Conservation (phyloP, 148 eudicot species). For the Rhododendron vialii region DNA sequence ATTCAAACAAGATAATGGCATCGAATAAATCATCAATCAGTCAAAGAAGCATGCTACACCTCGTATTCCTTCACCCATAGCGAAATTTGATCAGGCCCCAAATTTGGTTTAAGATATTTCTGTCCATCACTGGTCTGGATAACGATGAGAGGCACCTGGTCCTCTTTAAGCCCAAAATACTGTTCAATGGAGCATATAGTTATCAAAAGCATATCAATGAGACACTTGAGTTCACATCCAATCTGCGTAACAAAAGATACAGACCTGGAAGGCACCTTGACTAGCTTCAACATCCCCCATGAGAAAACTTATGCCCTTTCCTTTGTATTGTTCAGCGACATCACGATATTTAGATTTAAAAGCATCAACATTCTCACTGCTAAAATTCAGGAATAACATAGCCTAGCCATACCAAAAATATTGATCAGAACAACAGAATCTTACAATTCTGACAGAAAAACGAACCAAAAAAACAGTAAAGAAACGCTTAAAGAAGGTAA, state of each 20-base stretch:
- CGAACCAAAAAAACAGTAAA: too few species aligned
- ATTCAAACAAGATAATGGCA: neutral
- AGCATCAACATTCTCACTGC: conserved; percentile 47
- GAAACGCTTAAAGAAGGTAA: neutral
- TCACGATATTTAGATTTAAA: conserved; percentile 64
- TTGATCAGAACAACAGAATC: neutral
- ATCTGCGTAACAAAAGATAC: neutral
- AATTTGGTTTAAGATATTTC: conserved; percentile 71
- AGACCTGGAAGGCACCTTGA: conserved; percentile 88
- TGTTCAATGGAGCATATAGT: conserved; percentile 24
- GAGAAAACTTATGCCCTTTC: conserved; percentile 70
- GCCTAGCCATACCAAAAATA: conserved; percentile 45
- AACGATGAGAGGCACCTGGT: conserved; percentile 75
- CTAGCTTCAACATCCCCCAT: conserved; percentile 80
- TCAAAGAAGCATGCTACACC: conserved; percentile 42
- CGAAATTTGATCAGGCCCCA: conserved; percentile 69
- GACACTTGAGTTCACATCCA: neutral
- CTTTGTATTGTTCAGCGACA: conserved; percentile 70
- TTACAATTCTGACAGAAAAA: neutral
- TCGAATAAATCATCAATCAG: neutral
- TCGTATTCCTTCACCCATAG: conserved; percentile 76
- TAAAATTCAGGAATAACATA: conserved; percentile 80
- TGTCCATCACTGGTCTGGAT: conserved; percentile 72
- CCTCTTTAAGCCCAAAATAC: conserved; percentile 82
- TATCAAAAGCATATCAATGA: neutral